These are phyloP conservation scores for Cytospora leucostoma DNA, from an alignment of 2,329 filamentous ascomycete species.

Conservation along the genomic window DNA sequence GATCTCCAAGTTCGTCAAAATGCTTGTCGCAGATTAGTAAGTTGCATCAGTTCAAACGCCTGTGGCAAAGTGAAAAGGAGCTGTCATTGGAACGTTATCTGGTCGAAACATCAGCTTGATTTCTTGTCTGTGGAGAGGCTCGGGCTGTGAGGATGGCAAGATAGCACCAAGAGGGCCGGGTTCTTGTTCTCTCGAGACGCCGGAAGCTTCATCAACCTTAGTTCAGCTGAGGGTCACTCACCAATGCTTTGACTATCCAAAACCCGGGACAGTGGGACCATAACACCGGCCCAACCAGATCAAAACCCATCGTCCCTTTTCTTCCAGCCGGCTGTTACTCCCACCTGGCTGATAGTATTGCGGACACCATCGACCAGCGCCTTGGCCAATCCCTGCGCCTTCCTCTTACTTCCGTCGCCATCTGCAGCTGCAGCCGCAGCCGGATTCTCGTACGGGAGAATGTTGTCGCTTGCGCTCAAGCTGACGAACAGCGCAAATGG, in stretches of 20 bases:
- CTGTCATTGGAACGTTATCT: not conserved
- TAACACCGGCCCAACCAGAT: constrained; percentile 18
- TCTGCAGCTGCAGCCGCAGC: constrained; percentile 42
- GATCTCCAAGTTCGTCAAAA: no score
- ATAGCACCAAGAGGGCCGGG: not conserved
- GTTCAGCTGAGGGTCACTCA: not conserved
- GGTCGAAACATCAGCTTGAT: not conserved
- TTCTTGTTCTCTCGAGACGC: no score
- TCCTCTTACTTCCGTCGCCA: constrained; percentile 51
- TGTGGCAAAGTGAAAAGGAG: not conserved
- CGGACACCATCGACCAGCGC: constrained; percentile 61
- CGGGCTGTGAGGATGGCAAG: not conserved
- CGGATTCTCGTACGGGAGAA: constrained; percentile 84
- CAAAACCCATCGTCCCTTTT: constrained; percentile 42
- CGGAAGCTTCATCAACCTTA: no score
- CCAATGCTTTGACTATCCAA: constrained; percentile 14
- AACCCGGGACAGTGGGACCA: not conserved
- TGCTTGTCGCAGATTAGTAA: not conserved
- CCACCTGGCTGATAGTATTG: constrained; percentile 52
- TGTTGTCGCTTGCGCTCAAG: constrained; percentile 90
- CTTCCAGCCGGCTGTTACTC: constrained; percentile 43
- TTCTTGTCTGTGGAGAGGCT: not conserved
- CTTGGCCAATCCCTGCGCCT: constrained; percentile 65
- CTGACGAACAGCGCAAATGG: constrained; percentile 95
- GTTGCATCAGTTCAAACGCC: not conserved